These are phyloP conservation scores for Coemansia pectinata DNA, from an alignment of 192 early-diverging fungal genomes.

Conservation along the genomic window DNA sequence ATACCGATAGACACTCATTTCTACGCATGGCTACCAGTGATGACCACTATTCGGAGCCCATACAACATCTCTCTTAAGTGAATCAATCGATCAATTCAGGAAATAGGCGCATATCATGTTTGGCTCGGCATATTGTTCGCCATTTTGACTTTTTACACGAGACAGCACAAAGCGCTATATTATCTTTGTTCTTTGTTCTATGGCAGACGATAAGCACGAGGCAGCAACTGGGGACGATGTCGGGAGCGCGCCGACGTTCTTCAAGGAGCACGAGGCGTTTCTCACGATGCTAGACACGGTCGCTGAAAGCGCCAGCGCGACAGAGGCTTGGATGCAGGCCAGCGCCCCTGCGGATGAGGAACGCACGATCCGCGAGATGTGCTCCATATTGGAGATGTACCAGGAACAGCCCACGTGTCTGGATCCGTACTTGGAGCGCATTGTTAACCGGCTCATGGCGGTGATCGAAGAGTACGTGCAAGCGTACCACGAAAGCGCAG, in stretches of 20 bases:
- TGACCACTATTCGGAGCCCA: neutral
- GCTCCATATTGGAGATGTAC: slow-evolving; percentile 29
- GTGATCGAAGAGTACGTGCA: slow-evolving; percentile 31
- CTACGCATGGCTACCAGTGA: neutral
- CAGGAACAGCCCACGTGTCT: slow-evolving; percentile 54
- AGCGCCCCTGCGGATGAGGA: slow-evolving; percentile 18
- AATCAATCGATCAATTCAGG: neutral
- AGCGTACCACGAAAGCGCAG: slow-evolving; percentile 25
- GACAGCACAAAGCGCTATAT: neutral
- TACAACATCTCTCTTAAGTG: neutral
- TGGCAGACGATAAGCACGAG: slow-evolving; percentile 12
- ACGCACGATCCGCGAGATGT: slow-evolving; percentile 19
- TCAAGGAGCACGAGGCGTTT: slow-evolving; percentile 41
- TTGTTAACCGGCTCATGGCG: slow-evolving; percentile 28
- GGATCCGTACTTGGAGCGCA: slow-evolving; percentile 49
- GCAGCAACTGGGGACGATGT: slow-evolving; percentile 17
- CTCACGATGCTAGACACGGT: slow-evolving; percentile 20
- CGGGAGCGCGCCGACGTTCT: slow-evolving; percentile 41
- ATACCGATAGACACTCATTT: neutral
- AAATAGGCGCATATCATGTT: neutral
- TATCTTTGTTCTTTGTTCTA: neutral
- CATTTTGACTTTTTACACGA: neutral
- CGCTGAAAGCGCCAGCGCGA: slow-evolving; percentile 10
- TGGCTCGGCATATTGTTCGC: neutral
- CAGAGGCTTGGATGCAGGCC: slow-evolving; percentile 13